Conservation (phyloP, 129 eudicot genomes). For the Artemisia argyi region DNA sequence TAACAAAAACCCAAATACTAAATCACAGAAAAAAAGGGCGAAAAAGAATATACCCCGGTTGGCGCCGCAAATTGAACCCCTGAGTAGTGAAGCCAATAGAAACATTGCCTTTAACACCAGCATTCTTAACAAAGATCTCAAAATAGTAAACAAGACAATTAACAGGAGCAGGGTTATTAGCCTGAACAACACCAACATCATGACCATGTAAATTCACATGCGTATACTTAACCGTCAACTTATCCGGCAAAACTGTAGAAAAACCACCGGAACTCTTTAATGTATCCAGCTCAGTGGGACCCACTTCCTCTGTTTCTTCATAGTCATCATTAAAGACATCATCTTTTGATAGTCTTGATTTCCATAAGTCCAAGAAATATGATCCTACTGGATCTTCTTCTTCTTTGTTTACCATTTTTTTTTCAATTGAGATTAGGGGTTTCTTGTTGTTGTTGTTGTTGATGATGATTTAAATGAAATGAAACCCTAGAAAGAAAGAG, state of each 20-base stretch:
- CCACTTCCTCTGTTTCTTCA: slow-evolving; percentile 15
- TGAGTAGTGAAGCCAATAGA: slow-evolving; percentile 78
- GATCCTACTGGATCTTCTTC: slow-evolving; percentile 42
- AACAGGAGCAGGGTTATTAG: slow-evolving; percentile 74
- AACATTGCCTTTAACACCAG: slow-evolving; percentile 81
- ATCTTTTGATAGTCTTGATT: slow-evolving; percentile 27
- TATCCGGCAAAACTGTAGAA: slow-evolving; percentile 68
- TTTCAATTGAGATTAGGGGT: no score
- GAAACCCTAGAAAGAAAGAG: no score
- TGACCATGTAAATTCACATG: slow-evolving; percentile 74
- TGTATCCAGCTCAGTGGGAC: slow-evolving; percentile 81
- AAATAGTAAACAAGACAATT: slow-evolving; percentile 73
- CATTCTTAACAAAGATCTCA: slow-evolving; percentile 74
- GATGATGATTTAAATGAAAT: no score
- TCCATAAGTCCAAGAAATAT: slow-evolving; percentile 59
- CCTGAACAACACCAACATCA: slow-evolving; percentile 93
- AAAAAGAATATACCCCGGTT: slow-evolving; percentile 67
- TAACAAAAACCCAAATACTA: neutral
- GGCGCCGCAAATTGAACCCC: slow-evolving; percentile 71
- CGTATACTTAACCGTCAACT: slow-evolving; percentile 72
- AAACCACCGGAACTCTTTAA: slow-evolving; percentile 80
- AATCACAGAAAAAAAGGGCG: neutral
- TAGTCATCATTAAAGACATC: neutral
- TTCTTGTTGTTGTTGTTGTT: no score
- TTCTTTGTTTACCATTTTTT: slow-evolving; percentile 18